Base-by-base conservation (phyloP, 73 alveolate genomes). In the Paramecium biaurelia region DNA sequence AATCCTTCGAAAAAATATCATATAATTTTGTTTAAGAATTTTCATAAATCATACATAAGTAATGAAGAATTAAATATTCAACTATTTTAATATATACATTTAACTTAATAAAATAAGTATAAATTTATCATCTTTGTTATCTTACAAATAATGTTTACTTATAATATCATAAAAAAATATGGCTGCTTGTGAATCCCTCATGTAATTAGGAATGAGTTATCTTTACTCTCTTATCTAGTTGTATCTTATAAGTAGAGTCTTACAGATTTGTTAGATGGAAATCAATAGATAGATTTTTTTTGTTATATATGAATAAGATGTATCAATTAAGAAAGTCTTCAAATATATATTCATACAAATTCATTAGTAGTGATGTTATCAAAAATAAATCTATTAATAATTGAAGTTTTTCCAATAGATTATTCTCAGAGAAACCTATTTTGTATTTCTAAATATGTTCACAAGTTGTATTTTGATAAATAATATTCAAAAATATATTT, bases 331-430 rank as follows among this genome's bases (percentile, higher is more conserved):
- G n/a, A n/a, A n/a, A n/a, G n/a, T n/a, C n/a, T n/a, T n/a, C n/a
- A n/a, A 30, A 28, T 38, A 35, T 32, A 24, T 41, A 1, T 38
- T 0, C 2, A 70, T 89, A 89, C 92, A 37, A 70, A 43, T 23
- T 70, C 85, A 28, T 63, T 42, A 12, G 84, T 85, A 38, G 70
- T 45, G 85, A 89, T 93, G 85, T 93, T 95, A 56, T 93, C 98
- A 76, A 96, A 93, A 89, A 95, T 95, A 95, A 95, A 96, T 32
- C 98, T 92, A 76, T 93, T 92, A 88, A 96, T 95, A 32, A 97
- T 95, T 30, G 97, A 86, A 30, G 99, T 93, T 87, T 97, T 97
- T 24, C 98, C 99, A 32, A 96, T 98, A 18, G 95, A 76, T 57
- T 93, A 74, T 67, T 97, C 99, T 21, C 99, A 98, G 30, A 95